These are phyloP conservation scores for Phialophora macrospora DNA, from an alignment of 2,329 filamentous ascomycete genomes.

Conservation along the genomic window DNA sequence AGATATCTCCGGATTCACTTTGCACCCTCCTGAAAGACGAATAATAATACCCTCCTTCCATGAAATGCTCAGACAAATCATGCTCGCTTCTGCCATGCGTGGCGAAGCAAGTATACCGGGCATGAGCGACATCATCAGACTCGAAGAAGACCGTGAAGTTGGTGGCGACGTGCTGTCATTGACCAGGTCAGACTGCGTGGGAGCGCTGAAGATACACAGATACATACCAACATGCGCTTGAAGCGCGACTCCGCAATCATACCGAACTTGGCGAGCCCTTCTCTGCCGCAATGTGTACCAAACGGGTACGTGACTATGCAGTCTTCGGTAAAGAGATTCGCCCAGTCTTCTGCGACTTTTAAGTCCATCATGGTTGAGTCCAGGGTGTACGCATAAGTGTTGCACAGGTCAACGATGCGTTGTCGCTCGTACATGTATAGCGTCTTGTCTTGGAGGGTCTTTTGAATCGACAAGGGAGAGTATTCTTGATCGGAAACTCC, in stretches of 20 bases:
- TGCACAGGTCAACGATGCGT: conserved; percentile 15
- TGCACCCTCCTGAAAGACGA: conserved; percentile 13
- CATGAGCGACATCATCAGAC: conserved; percentile 18
- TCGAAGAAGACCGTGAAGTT: conserved; percentile 17
- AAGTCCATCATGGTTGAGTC: conserved; percentile 21
- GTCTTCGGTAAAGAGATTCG: conserved; percentile 21
- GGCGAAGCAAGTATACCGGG: conserved; percentile 21
- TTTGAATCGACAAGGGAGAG: conserved; percentile 14
- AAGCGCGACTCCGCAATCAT: conserved; percentile 18
- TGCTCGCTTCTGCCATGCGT: conserved; percentile 13
- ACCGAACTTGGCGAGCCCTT: conserved; percentile 22
- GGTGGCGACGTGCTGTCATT: conserved; percentile 14
- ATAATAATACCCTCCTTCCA: conserved; percentile 24
- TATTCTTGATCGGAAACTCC: not conserved
- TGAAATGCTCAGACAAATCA: conserved; percentile 23
- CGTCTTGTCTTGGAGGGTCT: conserved; percentile 16
- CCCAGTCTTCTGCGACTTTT: conserved; percentile 17
- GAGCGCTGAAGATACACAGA: not conserved
- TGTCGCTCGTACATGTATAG: conserved; percentile 20
- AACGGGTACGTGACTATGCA: conserved; percentile 20
- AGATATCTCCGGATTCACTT: conserved; percentile 6
- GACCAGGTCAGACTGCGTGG: not conserved
- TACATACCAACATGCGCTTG: conserved; percentile 18
- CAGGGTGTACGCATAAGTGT: conserved; percentile 17
- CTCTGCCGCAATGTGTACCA: conserved; percentile 19